These are phyloP conservation scores for Hydrangea macrophylla DNA, from an alignment of 148 eudicot species.

Conservation along the genomic window DNA sequence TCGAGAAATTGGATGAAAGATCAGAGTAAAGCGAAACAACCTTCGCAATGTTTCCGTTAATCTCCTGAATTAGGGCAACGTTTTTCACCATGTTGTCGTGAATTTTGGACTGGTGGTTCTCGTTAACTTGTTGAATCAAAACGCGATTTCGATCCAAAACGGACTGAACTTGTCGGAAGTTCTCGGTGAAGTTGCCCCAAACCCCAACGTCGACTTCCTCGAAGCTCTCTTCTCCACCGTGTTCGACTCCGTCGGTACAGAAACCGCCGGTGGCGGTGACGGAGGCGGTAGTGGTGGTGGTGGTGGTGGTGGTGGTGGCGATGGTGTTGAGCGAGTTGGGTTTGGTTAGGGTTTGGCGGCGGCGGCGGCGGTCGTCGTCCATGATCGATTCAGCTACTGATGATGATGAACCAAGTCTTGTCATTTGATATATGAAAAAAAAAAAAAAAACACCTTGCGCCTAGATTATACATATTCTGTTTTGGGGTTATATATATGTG, in stretches of 20 bases:
- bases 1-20: slow-evolving; percentile 44
- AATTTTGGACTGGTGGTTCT: slow-evolving; percentile 59
- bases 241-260: slow-evolving; percentile 1
- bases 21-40: slow-evolving; percentile 46
- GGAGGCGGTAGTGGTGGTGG: background rate
- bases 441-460: background rate
- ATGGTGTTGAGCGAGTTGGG: background rate
- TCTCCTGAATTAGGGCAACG: slow-evolving; percentile 57
- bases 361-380: slow-evolving; percentile 14
- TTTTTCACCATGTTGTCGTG: slow-evolving; percentile 56
- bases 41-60: slow-evolving; percentile 49
- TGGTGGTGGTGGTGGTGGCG: background rate
- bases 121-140: slow-evolving; percentile 62
- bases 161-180: slow-evolving; percentile 50
- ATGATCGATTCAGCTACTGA: slow-evolving; percentile 16
- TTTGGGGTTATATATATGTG: background rate
- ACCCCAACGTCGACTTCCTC: slow-evolving; percentile 24
- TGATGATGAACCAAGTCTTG: slow-evolving; percentile 18
- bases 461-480: background rate
- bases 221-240: background rate
- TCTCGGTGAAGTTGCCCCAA: slow-evolving; percentile 38
- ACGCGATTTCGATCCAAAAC: slow-evolving; percentile 53
- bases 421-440: slow-evolving; percentile 7
- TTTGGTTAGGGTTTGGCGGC: slow-evolving; percentile 3
- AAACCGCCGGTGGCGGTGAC: background rate